Base-by-base conservation (phyloP, 345 rosid genomes). In the Dimocarpus longan region DNA sequence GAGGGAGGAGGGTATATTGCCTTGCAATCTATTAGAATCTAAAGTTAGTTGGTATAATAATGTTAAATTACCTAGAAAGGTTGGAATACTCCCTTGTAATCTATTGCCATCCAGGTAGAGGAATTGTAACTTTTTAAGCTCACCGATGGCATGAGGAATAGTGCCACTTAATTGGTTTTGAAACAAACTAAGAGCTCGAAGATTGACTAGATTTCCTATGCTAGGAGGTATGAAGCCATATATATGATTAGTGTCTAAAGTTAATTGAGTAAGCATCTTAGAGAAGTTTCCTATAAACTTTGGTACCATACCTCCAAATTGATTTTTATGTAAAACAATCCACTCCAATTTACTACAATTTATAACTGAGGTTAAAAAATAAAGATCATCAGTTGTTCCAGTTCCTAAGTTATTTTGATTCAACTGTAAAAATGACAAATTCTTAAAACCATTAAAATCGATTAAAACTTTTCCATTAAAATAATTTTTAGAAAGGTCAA, bases 201-300 rank as follows among this genome's bases (percentile, higher is more conserved):
- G 59, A 37, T 66, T 80, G 16, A 77, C 65, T 5, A 85, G 83
- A 67, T 85, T 82, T 9, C 66, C 78, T 5, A 85, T 65, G 11
- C 46, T 72, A 0, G 15, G 18, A 4, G 84, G 80, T 4, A 76
- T 76, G 56, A 0, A 2, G 19, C 81, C 76, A 0, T 21, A n/a
- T 22, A 82, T 42, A 10, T 57, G 10, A 66, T 82, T 79, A 2
- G 2, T 0, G 0, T 32, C 68, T 0, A 71, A 0, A 0, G 0
- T 0, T 1, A 82, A 3, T 0, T 0, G 0, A 0, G 1, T 8
- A 2, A 67, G 9, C 15, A 16, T 39, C 5, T 13, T 32, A 0
- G 81, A 80, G 11, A 82, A 40, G 67, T 82, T 85, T 48, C 42
- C 57, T 4, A 82, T 4, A 5, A 32, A 16, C 0, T 22, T 11